These are phyloP conservation scores for Pestalotiopsis sp. DNA, from an alignment of 2,329 filamentous ascomycete genomes.

Conservation along the genomic window DNA sequence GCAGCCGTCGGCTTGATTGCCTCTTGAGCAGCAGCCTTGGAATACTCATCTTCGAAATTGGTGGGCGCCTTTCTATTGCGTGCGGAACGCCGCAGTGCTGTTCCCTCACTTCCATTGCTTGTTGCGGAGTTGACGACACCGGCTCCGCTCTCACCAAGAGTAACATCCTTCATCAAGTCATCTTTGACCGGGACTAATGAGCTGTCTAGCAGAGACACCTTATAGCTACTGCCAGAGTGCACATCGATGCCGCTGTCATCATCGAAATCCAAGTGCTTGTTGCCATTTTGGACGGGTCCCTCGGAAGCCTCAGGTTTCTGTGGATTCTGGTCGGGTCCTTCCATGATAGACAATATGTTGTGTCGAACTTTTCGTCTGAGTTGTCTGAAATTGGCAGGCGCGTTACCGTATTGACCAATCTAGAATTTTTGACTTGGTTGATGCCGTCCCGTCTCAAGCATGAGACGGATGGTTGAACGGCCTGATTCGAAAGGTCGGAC, in stretches of 20 bases:
- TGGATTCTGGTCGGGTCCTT: neutral
- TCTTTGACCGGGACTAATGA: neutral
- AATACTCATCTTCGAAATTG: conserved; percentile 10
- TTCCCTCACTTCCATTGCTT: neutral
- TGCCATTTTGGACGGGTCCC: neutral
- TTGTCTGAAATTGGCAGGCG: neutral
- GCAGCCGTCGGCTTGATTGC: neutral
- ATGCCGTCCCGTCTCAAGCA: neutral
- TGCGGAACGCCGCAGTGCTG: conserved; percentile 9
- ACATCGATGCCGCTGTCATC: neutral
- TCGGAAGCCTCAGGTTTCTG: neutral
- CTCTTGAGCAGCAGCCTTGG: conserved; percentile 2
- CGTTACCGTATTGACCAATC: too few species aligned
- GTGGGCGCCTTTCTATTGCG: conserved; percentile 5
- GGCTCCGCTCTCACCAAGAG: neutral
- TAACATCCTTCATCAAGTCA: neutral
- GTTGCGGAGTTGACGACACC: neutral
- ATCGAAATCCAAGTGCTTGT: neutral
- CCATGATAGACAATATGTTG: neutral
- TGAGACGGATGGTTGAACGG: neutral
- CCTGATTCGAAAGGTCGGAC: neutral
- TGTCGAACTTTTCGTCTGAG: neutral
- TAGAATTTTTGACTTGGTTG: neutral
- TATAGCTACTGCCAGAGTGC: neutral
- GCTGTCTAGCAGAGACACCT: neutral